Percentiles rank a stretch among this genome's conserved stretches.
These are phyloP conservation scores for Podospora comata DNA, from an alignment of 495 filamentous ascomycete genomes.

Conservation along the genomic window DNA sequence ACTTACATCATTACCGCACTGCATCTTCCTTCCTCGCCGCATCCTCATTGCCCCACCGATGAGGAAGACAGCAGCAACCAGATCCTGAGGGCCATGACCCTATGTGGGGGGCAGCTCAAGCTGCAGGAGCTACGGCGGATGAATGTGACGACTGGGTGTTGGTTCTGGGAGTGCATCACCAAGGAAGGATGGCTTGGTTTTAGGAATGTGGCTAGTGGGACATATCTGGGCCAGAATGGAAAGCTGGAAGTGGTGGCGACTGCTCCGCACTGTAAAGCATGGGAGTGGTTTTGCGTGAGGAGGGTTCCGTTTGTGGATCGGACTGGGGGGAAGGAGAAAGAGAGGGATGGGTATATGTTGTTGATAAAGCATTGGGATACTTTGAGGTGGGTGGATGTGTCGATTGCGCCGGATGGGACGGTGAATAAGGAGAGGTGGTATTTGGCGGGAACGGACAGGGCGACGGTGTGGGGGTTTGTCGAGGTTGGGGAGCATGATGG, in stretches of 20 bases:
- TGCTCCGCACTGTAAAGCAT: neutral
- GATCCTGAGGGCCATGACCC: neutral
- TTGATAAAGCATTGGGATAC: neutral
- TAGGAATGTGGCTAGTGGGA: neutral
- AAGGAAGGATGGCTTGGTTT: neutral
- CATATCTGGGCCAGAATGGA: neutral
- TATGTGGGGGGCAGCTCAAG: neutral
- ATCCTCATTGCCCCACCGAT: no score
- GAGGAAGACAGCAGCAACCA: no score
- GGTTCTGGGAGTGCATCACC: neutral
- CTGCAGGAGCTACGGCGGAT: no score
- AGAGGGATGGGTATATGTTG: neutral
- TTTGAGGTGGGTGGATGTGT: neutral
- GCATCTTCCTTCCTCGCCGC: no score
- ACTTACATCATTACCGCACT: conserved; percentile 1
- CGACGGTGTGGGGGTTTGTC: neutral
- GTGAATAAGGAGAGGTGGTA: neutral
- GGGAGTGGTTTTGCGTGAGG: neutral
- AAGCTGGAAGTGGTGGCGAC: neutral
- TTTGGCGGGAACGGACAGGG: neutral
- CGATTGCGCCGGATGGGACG: neutral
- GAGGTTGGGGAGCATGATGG: conserved; percentile 1
- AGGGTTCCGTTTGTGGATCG: neutral
- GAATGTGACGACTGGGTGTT: neutral
- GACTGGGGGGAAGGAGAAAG: neutral